phyloP scores from a whole-genome alignment of 176 grass and related monocot species.

The Microstegium vimineum region DNA sequence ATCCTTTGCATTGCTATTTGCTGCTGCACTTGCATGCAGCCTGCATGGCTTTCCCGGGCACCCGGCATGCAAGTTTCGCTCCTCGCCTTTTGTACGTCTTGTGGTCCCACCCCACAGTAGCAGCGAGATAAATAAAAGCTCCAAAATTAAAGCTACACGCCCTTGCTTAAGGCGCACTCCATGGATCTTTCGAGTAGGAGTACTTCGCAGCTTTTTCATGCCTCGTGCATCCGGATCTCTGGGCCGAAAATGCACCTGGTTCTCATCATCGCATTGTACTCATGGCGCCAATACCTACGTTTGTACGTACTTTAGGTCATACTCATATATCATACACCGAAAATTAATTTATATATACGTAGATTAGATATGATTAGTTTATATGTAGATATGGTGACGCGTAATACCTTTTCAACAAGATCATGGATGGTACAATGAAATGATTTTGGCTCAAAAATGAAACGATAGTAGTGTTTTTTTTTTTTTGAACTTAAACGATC shows the following conservation, averaged over 20 bases:
- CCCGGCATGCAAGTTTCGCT: neutral
- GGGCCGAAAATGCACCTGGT: no score
- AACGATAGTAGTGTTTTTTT: no score
- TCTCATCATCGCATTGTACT: neutral
- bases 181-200: conserved; percentile 31
- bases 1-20: neutral
- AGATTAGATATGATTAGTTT: no score
- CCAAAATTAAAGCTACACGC: no score
- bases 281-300: neutral
- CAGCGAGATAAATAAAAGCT: neutral
- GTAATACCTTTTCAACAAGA: neutral
- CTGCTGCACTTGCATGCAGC: neutral
- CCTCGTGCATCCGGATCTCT: neutral
- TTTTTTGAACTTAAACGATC: no score
- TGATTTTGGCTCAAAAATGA: neutral
- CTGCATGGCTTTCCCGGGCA: neutral
- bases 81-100: neutral
- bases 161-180: conserved; percentile 39
- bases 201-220: neutral
- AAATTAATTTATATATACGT: no score
- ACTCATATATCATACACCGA: neutral
- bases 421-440: neutral
- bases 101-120: neutral
- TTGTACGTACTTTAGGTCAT: neutral
- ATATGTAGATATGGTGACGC: neutral